phyloP scores from a whole-genome alignment of 441 rosid species.

The Metrosideros polymorpha region DNA sequence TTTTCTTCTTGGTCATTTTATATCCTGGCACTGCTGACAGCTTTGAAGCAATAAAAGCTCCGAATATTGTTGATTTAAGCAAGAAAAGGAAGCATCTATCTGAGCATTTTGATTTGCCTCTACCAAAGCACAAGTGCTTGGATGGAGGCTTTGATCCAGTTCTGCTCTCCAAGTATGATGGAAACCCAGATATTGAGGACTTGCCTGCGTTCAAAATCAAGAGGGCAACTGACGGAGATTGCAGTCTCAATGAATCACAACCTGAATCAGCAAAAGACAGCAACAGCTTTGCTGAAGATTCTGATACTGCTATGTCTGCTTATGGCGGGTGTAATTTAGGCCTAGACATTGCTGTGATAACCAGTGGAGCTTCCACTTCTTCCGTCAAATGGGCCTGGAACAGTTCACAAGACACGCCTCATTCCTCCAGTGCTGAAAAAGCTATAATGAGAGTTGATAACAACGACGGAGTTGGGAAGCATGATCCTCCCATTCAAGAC shows the following conservation, averaged over 20 bases:
- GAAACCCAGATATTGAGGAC: slow-evolving; percentile 6
- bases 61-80: slow-evolving; percentile 14
- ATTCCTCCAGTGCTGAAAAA: background rate
- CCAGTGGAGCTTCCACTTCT: background rate
- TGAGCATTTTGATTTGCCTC: slow-evolving; percentile 47
- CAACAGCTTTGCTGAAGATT: background rate
- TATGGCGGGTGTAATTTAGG: background rate
- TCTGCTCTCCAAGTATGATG: background rate
- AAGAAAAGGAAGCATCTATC: slow-evolving; percentile 65
- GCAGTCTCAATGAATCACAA: slow-evolving; percentile 15
- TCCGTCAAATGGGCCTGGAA: background rate
- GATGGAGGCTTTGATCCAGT: slow-evolving; percentile 14
- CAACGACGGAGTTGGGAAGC: background rate
- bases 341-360: background rate
- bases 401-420: background rate
- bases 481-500: background rate
- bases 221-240: slow-evolving; percentile 7
- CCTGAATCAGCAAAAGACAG: slow-evolving; percentile 31
- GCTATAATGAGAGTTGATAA: background rate
- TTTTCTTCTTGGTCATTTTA: background rate
- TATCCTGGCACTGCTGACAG: slow-evolving; percentile 14
- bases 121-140: slow-evolving; percentile 43
- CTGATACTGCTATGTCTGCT: background rate
- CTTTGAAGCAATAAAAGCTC: slow-evolving; percentile 8
- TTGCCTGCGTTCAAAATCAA: background rate